Conservation (phyloP, 495 filamentous ascomycete genomes). For the Daldinia caldariorum region DNA sequence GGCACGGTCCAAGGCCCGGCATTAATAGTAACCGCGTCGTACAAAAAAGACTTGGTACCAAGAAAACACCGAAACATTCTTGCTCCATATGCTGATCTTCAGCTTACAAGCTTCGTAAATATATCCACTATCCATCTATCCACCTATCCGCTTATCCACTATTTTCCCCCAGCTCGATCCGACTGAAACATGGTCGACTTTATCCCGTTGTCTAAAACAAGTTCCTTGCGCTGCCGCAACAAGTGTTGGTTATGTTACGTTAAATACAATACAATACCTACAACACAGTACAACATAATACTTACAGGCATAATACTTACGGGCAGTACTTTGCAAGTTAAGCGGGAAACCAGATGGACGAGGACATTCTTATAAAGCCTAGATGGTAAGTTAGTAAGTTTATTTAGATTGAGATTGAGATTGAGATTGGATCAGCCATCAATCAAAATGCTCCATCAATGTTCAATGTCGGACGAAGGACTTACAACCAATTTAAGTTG, state of each 20-base stretch:
- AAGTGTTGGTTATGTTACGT: constrained; percentile 5
- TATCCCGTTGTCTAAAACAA: constrained; percentile 35
- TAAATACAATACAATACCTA: too few relatives aligned
- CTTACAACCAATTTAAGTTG: constrained; percentile 21
- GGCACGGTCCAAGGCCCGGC: constrained; percentile 34
- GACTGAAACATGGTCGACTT: constrained; percentile 38
- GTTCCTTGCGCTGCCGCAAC: constrained; percentile 16
- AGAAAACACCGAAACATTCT: constrained; percentile 43
- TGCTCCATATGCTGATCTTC: constrained; percentile 19
- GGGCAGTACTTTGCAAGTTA: too few relatives aligned
- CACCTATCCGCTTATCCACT: constrained; percentile 16
- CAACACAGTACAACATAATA: too few relatives aligned
- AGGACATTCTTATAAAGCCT: background rate
- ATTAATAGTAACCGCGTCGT: constrained; percentile 32
- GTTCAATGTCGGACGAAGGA: constrained; percentile 21
- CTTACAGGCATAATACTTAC: too few relatives aligned
- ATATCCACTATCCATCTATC: too few relatives aligned
- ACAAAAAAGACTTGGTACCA: constrained; percentile 24
- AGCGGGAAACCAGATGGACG: background rate
- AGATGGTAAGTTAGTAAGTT: too few relatives aligned
- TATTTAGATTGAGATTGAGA: too few relatives aligned
- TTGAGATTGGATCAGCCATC: background rate
- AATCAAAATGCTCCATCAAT: background rate
- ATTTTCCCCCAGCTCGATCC: constrained; percentile 14
- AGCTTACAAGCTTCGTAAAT: constrained; percentile 20